A percentile compares a stretch with the other conserved stretches of the same genome.
Conservation (phyloP, 305 asterid genomes). For the Salvia sclarea region DNA sequence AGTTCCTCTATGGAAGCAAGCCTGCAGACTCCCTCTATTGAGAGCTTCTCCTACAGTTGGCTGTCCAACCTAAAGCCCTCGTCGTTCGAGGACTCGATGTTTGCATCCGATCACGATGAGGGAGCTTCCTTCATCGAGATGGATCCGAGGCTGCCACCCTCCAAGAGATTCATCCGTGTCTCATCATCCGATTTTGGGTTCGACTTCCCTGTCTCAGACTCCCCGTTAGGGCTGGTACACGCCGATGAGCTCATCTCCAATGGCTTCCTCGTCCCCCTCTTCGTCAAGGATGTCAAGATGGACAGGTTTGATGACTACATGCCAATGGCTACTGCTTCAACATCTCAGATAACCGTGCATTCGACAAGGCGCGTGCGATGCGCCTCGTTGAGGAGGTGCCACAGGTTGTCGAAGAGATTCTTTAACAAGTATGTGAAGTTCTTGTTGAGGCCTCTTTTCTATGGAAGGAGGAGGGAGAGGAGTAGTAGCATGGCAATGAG, state of each 20-base stretch:
- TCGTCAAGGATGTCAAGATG: slow-evolving; percentile 33
- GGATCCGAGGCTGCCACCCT: slow-evolving; percentile 85
- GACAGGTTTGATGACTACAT: slow-evolving; percentile 23
- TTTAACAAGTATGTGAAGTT: slow-evolving; percentile 53
- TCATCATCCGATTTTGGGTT: slow-evolving; percentile 63
- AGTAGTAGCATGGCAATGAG: slow-evolving; percentile 27
- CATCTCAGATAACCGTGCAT: slow-evolving; percentile 11
- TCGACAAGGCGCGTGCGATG: slow-evolving; percentile 34
- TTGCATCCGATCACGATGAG: slow-evolving; percentile 31
- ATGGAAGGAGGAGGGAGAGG: slow-evolving; percentile 34
- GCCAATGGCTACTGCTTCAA: slow-evolving; percentile 24
- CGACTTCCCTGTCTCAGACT: slow-evolving; percentile 54
- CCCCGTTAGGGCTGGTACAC: slow-evolving; percentile 51
- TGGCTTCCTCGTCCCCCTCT: slow-evolving; percentile 62
- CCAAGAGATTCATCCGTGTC: slow-evolving; percentile 65
- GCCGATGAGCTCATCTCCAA: slow-evolving; percentile 78
- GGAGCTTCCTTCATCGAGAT: slow-evolving; percentile 77
- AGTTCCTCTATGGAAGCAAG: slow-evolving; percentile 43
- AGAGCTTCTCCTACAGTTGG: slow-evolving; percentile 74
- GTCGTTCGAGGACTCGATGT: slow-evolving; percentile 33
- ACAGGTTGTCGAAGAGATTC: slow-evolving; percentile 49
- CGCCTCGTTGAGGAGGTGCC: slow-evolving; percentile 52
- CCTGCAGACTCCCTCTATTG: slow-evolving; percentile 47
- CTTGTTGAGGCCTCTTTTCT: slow-evolving; percentile 50
- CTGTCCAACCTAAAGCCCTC: slow-evolving; percentile 44